These are phyloP conservation scores for Gynostemma pentaphyllum DNA, from an alignment of 306 rosid species.

Conservation along the genomic window DNA sequence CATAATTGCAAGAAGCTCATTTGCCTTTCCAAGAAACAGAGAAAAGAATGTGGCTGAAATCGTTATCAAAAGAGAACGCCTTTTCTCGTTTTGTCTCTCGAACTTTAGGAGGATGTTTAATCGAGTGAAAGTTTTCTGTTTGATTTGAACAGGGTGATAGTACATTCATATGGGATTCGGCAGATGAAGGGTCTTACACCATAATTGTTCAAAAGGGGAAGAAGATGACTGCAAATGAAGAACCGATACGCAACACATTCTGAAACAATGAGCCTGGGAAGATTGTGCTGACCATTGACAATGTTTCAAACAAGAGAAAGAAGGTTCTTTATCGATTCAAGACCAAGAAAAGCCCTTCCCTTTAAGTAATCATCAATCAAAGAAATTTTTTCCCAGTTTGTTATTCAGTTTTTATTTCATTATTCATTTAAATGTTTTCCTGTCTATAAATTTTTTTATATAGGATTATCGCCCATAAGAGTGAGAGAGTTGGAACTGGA, in stretches of 20 bases:
- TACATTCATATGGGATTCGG: conserved; percentile 22
- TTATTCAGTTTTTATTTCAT: conserved; percentile 7
- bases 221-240: conserved; percentile 24
- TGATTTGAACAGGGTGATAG: neutral
- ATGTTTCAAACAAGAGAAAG: conserved; percentile 30
- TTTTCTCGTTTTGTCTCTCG: too few relatives aligned
- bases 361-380: neutral
- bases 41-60: too few relatives aligned
- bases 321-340: conserved; percentile 27
- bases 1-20: too few relatives aligned
- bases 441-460: neutral
- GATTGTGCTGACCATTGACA: conserved; percentile 25
- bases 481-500: conserved; percentile 6
- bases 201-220: conserved; percentile 33
- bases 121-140: too few relatives aligned
- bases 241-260: conserved; percentile 28
- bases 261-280: conserved; percentile 30
- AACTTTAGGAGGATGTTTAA: neutral
- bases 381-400: neutral
- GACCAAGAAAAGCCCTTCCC: conserved; percentile 26
- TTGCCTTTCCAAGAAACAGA: too few relatives aligned
- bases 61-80: too few relatives aligned
- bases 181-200: conserved; percentile 32
- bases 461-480: neutral
- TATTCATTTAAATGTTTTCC: too few relatives aligned